Conservation (phyloP, 306 rosid genomes). For the Prunus campanulata region DNA sequence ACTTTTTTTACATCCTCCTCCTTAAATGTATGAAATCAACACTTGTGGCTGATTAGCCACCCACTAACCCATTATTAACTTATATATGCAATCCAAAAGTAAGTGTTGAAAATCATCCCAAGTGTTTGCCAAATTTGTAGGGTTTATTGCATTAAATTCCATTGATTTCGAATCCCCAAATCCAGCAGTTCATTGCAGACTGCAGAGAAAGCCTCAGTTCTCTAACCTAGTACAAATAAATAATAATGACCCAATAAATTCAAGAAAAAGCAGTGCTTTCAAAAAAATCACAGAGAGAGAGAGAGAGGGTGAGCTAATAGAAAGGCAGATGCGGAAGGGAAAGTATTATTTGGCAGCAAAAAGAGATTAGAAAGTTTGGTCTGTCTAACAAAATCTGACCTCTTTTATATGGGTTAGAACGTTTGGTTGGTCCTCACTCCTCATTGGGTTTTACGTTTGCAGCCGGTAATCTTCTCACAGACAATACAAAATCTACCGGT, state of each 20-base stretch:
- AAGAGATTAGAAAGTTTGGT: constrained; percentile 31
- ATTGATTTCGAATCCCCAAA: not conserved
- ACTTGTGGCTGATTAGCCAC: not conserved
- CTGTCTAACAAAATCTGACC: constrained; percentile 21
- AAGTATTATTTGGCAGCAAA: not conserved
- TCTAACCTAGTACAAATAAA: not conserved
- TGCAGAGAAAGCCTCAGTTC: not conserved
- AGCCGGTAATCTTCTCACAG: constrained; percentile 6
- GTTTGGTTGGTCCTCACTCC: constrained; percentile 29
- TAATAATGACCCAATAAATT: not conserved
- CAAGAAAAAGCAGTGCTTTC: not conserved
- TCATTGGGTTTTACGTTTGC: constrained; percentile 9
- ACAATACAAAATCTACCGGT: constrained; percentile 37
- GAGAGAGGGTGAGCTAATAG: not conserved
- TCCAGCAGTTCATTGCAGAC: not conserved
- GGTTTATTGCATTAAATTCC: not conserved
- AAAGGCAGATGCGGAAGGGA: not conserved
- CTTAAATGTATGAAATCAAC: not conserved
- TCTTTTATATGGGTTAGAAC: constrained; percentile 2
- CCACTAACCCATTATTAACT: not conserved
- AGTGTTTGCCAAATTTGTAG: not conserved
- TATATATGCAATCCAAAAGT: not conserved
- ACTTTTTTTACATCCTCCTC: too few species aligned
- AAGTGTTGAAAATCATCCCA: not conserved
- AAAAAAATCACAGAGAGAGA: not conserved